These are phyloP conservation scores for Tricholoma matsutake DNA, from an alignment of 768 basidiomycete species.

Conservation along the genomic window DNA sequence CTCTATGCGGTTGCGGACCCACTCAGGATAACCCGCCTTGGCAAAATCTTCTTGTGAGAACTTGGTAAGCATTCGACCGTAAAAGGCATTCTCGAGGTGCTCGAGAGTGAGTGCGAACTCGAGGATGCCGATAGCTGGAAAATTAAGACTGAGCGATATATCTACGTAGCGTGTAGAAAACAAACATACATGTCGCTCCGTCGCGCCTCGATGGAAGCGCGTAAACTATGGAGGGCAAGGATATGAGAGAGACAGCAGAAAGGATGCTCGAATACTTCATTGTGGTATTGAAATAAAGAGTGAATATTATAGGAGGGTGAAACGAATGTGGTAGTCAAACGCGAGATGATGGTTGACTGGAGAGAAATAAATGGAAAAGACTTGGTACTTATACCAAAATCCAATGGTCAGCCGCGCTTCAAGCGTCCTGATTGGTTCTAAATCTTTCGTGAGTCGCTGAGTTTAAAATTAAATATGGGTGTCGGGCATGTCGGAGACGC, in stretches of 20 bases:
- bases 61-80: constrained; percentile 35
- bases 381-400: background rate
- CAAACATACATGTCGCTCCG: background rate
- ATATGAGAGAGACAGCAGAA: constrained; percentile 7
- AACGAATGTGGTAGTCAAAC: constrained; percentile 5
- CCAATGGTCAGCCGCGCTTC: background rate
- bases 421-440: background rate
- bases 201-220: constrained; percentile 1
- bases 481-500: background rate
- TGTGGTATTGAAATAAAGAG: constrained; percentile 1
- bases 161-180: background rate
- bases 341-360: constrained; percentile 3
- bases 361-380: background rate
- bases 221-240: constrained; percentile 1
- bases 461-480: background rate
- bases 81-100: constrained; percentile 45
- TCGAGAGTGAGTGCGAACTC: constrained; percentile 46
- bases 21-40: constrained; percentile 40
- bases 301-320: background rate
- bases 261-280: constrained; percentile 12
- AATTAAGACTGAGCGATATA: background rate
- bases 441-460: background rate
- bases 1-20: constrained; percentile 44
- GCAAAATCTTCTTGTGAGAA: constrained; percentile 40
- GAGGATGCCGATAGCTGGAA: constrained; percentile 29